phyloP scores from a whole-genome alignment of 2,329 filamentous ascomycete genomes.

The Daldinia eschscholtzii region DNA sequence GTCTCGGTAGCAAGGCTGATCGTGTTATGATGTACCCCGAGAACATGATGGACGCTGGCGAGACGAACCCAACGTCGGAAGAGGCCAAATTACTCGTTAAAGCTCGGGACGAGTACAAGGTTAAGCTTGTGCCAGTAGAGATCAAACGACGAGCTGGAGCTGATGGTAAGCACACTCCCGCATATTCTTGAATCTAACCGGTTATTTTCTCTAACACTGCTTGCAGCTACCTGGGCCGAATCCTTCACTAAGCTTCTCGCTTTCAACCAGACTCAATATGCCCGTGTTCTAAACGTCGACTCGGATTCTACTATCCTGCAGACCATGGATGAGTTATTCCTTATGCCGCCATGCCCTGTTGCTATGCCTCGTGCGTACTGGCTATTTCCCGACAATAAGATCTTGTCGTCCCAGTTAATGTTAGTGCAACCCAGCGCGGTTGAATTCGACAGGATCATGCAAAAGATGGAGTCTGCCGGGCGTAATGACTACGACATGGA shows the following conservation, averaged over 20 bases:
- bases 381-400: conserved; percentile 66
- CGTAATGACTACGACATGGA: conserved; percentile 73
- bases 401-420: conserved; percentile 72
- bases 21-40: conserved; percentile 62
- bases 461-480: conserved; percentile 51
- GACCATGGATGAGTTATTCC: conserved; percentile 78
- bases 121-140: conserved; percentile 59
- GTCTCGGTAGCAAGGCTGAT: conserved; percentile 59
- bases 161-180: conserved; percentile 52
- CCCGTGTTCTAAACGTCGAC: conserved; percentile 64
- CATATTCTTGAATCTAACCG: background rate
- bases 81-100: conserved; percentile 56
- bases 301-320: conserved; percentile 74
- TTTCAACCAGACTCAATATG: conserved; percentile 75
- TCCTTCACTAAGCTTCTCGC: conserved; percentile 77
- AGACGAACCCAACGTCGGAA: conserved; percentile 46
- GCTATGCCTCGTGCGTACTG: conserved; percentile 81
- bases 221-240: conserved; percentile 68
- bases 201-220: conserved; percentile 20
- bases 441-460: conserved; percentile 60
- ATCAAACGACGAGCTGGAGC: conserved; percentile 55
- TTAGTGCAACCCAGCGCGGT: conserved; percentile 68
- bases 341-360: conserved; percentile 69
- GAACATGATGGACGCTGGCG: conserved; percentile 53
- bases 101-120: conserved; percentile 60